Conservation (phyloP, 2,329 filamentous ascomycete species). For the Fusarium buxicola region DNA sequence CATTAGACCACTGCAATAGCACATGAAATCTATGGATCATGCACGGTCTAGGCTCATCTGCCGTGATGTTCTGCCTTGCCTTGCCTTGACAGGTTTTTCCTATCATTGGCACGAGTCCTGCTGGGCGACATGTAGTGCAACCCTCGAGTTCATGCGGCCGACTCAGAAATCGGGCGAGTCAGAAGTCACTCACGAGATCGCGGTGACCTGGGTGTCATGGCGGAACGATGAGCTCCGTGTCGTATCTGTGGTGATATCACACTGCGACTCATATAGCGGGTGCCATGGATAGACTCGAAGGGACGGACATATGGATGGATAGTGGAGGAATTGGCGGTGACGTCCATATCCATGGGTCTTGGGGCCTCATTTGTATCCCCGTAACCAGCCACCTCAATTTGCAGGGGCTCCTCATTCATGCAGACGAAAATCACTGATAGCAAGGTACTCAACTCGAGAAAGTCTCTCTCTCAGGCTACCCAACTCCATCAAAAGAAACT, state of each 20-base stretch:
- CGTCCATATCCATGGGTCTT: conserved; percentile 16
- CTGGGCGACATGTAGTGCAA: conserved; percentile 33
- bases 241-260: conserved; percentile 22
- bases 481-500: conserved; percentile 1
- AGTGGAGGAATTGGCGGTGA: conserved; percentile 23
- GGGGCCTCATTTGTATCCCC: conserved; percentile 33
- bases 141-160: conserved; percentile 36
- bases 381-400: conserved; percentile 28
- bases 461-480: neutral
- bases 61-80: conserved; percentile 33
- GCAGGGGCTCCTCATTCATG: conserved; percentile 29
- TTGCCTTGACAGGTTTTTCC: conserved; percentile 8
- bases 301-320: conserved; percentile 7
- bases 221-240: conserved; percentile 31
- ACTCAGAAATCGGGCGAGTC: conserved; percentile 23
- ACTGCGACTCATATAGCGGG: conserved; percentile 18
- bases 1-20: conserved; percentile 4
- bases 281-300: conserved; percentile 8
- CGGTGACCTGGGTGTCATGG: neutral
- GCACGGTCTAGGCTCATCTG: conserved; percentile 32
- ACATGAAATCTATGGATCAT: conserved; percentile 41
- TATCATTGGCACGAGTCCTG: conserved; percentile 24
- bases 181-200: conserved; percentile 14
- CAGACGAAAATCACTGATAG: conserved; percentile 28
- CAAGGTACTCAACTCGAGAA: neutral